Percentiles rank a stretch among this genome's conserved stretches.
Evolutionary conservation across 306 rosid species (phyloP).

Genomic region (Abrus pulchellus): DNA sequence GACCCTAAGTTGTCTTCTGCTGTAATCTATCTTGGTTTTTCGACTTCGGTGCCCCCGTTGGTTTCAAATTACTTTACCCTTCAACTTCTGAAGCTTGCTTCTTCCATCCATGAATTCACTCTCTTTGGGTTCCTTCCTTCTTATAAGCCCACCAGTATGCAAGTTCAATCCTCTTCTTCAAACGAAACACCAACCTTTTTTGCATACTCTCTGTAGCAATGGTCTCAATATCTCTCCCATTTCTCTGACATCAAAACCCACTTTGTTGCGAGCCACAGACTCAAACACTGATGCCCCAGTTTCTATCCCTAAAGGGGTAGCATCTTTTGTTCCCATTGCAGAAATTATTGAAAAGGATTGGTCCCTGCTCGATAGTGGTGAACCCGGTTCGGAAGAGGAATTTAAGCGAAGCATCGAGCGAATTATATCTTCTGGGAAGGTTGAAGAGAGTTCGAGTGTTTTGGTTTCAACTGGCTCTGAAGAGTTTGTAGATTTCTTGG

Average conservation of each 20-base stretch:
- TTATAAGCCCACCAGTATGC: conserved; percentile 46
- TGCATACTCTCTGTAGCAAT: neutral
- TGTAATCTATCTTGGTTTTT: too few species aligned
- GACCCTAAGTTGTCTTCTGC: too few species aligned
- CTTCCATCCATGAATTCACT: conserved; percentile 72
- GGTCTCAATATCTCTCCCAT: neutral
- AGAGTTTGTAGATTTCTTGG: conserved; percentile 75
- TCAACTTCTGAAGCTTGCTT: neutral
- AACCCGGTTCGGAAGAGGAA: conserved; percentile 43
- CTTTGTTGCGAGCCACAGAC: conserved; percentile 38
- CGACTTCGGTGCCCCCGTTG: too few species aligned
- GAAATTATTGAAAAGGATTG: conserved; percentile 79
- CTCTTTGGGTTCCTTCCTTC: conserved; percentile 49
- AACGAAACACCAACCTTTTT: conserved; percentile 37
- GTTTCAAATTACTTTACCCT: neutral
- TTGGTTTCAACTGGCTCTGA: conserved; percentile 79
- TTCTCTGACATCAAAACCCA: conserved; percentile 44
- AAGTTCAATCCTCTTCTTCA: conserved; percentile 51
- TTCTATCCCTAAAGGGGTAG: conserved; percentile 63
- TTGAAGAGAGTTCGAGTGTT: conserved; percentile 73
- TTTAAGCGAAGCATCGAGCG: conserved; percentile 52
- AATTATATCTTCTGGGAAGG: conserved; percentile 68
- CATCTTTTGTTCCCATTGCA: conserved; percentile 62
- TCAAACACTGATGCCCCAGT: conserved; percentile 55
- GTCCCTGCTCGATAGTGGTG: conserved; percentile 75